phyloP scores from a whole-genome alignment of 1,284 basidiomycete genomes.

The Sphagnurus paluster region DNA sequence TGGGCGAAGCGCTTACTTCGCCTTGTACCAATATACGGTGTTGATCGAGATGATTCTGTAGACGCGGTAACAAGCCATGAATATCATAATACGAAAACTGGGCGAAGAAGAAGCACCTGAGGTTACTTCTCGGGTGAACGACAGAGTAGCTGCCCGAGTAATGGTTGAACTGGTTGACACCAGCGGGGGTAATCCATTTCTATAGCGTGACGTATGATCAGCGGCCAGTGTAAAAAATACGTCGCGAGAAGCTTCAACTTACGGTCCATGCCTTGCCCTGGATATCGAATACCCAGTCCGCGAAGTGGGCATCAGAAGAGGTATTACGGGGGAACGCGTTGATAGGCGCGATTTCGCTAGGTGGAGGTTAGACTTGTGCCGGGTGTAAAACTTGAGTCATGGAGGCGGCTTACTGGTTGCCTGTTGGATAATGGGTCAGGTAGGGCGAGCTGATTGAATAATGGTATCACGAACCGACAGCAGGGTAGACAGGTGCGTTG shows the following conservation, averaged over 20 bases:
- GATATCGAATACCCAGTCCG: conserved; percentile 52
- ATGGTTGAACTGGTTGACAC: conserved; percentile 41
- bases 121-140: conserved; percentile 41
- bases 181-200: conserved; percentile 41
- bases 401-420: conserved; percentile 46
- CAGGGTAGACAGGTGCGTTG: conserved; percentile 43
- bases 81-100: not conserved
- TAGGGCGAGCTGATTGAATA: not conserved
- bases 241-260: conserved; percentile 16
- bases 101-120: conserved; percentile 32
- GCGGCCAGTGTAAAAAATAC: not conserved
- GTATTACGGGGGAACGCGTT: conserved; percentile 50
- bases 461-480: conserved; percentile 35
- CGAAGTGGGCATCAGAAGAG: conserved; percentile 28
- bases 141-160: conserved; percentile 50
- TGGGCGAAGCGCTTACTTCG: conserved; percentile 35
- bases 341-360: conserved; percentile 47
- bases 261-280: conserved; percentile 49
- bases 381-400: not conserved
- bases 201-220: conserved; percentile 19
- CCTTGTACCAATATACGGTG: conserved; percentile 58
- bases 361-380: conserved; percentile 1
- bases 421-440: conserved; percentile 24
- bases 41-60: conserved; percentile 55
- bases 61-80: not conserved